Percentiles rank a stretch among this genome's conserved stretches.
Conservation (phyloP, 192 early-diverging fungal genomes). For the Backusella tarrabulga region DNA sequence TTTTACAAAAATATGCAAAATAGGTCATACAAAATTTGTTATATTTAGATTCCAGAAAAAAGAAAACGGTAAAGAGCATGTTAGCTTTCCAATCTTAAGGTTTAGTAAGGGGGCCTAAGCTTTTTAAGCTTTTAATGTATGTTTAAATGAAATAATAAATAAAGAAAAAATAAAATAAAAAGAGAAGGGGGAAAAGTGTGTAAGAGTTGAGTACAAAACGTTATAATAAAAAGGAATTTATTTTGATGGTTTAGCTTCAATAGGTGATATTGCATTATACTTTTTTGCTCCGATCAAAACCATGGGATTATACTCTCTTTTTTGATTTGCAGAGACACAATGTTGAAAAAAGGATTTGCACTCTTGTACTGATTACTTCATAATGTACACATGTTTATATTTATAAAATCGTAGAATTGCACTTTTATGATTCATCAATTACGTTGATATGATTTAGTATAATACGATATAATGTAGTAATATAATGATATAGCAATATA, state of each 20-base stretch:
- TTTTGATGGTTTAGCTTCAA: not conserved
- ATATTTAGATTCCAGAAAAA: constrained; percentile 3
- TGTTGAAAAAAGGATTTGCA: not conserved
- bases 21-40: not conserved
- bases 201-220: not conserved
- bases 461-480: no score
- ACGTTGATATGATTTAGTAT: no score
- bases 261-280: not conserved
- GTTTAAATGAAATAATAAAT: not conserved
- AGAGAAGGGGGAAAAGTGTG: not conserved
- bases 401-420: no score
- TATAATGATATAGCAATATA: no score
- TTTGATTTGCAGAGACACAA: not conserved
- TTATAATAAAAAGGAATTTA: not conserved
- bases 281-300: not conserved
- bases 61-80: not conserved
- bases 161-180: not conserved
- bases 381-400: no score
- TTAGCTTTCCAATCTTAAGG: not conserved
- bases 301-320: not conserved
- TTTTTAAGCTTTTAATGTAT: not conserved
- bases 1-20: constrained; percentile 1
- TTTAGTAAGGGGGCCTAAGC: not conserved
- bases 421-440: no score
- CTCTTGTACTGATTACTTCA: not conserved